Percentiles rank a stretch among this genome's conserved stretches.
These are phyloP conservation scores for Vigna angularis DNA, from an alignment of 306 rosid genomes.

Conservation along the genomic window DNA sequence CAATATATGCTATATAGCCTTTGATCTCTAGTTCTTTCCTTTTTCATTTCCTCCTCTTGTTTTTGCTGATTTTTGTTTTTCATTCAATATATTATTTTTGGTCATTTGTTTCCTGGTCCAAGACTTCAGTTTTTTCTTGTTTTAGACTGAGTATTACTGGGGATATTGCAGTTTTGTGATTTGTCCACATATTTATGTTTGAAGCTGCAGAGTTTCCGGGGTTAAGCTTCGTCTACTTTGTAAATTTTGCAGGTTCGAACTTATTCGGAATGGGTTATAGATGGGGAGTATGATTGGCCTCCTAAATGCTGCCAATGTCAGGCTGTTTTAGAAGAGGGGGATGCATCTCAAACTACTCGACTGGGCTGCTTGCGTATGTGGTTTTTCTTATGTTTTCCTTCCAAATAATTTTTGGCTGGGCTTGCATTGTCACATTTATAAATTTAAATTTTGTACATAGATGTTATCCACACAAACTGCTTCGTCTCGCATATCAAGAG, in stretches of 20 bases:
- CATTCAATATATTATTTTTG: slow-evolving; percentile 2
- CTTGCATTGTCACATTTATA: slow-evolving; percentile 40
- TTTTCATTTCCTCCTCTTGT: slow-evolving; percentile 1
- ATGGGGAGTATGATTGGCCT: slow-evolving; percentile 98
- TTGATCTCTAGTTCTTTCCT: background rate
- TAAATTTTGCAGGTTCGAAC: slow-evolving; percentile 73
- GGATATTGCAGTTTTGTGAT: slow-evolving; percentile 21
- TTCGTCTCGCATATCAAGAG: slow-evolving; percentile 89
- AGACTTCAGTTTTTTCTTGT: slow-evolving; percentile 23
- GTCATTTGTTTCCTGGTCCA: background rate
- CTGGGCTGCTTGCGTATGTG: slow-evolving; percentile 98
- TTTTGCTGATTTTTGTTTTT: slow-evolving; percentile 23
- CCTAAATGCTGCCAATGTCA: slow-evolving; percentile 90
- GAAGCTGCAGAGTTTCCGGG: slow-evolving; percentile 35
- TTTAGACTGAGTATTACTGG: slow-evolving; percentile 34
- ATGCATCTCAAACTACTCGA: slow-evolving; percentile 79
- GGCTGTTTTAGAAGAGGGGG: slow-evolving; percentile 71
- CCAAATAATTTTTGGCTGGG: slow-evolving; percentile 34
- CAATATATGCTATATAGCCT: slow-evolving; percentile 11
- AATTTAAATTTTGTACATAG: slow-evolving; percentile 54
- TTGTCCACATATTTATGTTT: slow-evolving; percentile 21
- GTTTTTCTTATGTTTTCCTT: slow-evolving; percentile 41
- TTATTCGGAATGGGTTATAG: slow-evolving; percentile 98
- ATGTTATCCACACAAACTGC: slow-evolving; percentile 92
- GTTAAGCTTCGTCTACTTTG: slow-evolving; percentile 40